Percentiles rank a stretch among this genome's conserved stretches.
Evolutionary conservation across 2,329 filamentous ascomycete genomes (phyloP).

Genomic region (Calycina marina): DNA sequence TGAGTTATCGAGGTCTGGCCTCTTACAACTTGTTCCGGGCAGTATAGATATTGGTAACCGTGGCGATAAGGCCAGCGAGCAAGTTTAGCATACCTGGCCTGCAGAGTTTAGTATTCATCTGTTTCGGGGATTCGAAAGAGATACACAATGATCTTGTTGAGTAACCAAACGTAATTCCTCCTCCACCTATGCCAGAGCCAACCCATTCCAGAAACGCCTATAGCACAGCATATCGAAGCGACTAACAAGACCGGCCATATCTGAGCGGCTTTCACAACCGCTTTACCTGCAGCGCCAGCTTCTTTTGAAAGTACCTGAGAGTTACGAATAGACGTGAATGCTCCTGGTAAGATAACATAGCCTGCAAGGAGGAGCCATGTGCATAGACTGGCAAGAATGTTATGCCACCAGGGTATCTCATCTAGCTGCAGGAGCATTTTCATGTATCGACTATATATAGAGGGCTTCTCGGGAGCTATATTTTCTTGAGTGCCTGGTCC

Average conservation of each 20-base stretch:
- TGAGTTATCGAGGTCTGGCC: too few species aligned
- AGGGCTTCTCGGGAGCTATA: constrained; percentile 3
- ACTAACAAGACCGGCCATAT: constrained; percentile 6
- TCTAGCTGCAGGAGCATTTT: constrained; percentile 8
- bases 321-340: constrained; percentile 8
- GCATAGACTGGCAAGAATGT: constrained; percentile 6
- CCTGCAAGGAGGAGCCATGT: constrained; percentile 11
- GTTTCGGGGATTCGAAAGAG: not conserved
- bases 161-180: constrained; percentile 7
- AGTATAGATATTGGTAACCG: constrained; percentile 10
- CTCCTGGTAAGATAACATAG: constrained; percentile 7
- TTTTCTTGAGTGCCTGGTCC: constrained; percentile 3
- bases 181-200: constrained; percentile 6
- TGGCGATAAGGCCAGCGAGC: constrained; percentile 6
- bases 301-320: constrained; percentile 8
- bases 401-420: constrained; percentile 6
- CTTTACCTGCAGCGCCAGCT: constrained; percentile 6
- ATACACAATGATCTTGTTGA: constrained; percentile 7
- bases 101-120: constrained; percentile 2
- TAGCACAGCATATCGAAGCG: constrained; percentile 6
- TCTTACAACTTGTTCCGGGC: constrained; percentile 5
- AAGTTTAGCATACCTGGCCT: constrained; percentile 10
- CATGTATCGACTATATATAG: constrained; percentile 5
- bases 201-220: constrained; percentile 5
- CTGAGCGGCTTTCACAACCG: constrained; percentile 7